A percentile compares a stretch with the other conserved stretches of the same genome.
Evolutionary conservation across 208 protist genomes (phyloP).

Genomic region (Trypanosoma brucei): DNA sequence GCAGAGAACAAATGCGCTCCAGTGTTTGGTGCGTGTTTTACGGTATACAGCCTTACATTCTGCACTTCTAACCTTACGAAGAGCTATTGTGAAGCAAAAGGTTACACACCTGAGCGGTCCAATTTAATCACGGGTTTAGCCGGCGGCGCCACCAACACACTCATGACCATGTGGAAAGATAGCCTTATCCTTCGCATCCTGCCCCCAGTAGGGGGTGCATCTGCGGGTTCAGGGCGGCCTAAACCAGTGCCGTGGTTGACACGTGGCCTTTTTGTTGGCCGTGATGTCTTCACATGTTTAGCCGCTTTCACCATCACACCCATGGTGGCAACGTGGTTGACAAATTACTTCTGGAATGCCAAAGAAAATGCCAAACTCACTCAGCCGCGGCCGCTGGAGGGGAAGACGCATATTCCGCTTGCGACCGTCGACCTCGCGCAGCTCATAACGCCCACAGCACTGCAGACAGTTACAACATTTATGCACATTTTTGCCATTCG

Average conservation of each 20-base stretch:
- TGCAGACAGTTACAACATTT: constrained; percentile 80
- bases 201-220: constrained; percentile 40
- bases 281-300: constrained; percentile 75
- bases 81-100: constrained; percentile 76
- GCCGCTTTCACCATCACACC: constrained; percentile 80
- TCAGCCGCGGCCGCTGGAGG: constrained; percentile 39
- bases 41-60: constrained; percentile 72
- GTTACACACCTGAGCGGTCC: constrained; percentile 33
- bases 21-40: constrained; percentile 63
- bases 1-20: constrained; percentile 79
- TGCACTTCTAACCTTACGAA: constrained; percentile 72
- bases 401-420: constrained; percentile 51
- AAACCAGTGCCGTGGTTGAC: constrained; percentile 79
- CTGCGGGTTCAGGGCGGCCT: constrained; percentile 28
- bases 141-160: constrained; percentile 73
- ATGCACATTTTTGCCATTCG: constrained; percentile 85
- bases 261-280: constrained; percentile 63
- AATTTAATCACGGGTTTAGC: constrained; percentile 61
- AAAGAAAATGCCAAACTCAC: constrained; percentile 26
- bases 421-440: constrained; percentile 64
- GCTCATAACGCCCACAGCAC: constrained; percentile 61
- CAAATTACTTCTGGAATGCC: constrained; percentile 55
- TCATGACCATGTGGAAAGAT: constrained; percentile 80
- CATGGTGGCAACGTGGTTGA: constrained; percentile 64
- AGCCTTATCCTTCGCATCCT: constrained; percentile 67